Evolutionary conservation across 2,329 filamentous ascomycete genomes (phyloP), one percentile per base, ranked within the genome.

Genomic region (Lasiodiplodia theobromae): DNA sequence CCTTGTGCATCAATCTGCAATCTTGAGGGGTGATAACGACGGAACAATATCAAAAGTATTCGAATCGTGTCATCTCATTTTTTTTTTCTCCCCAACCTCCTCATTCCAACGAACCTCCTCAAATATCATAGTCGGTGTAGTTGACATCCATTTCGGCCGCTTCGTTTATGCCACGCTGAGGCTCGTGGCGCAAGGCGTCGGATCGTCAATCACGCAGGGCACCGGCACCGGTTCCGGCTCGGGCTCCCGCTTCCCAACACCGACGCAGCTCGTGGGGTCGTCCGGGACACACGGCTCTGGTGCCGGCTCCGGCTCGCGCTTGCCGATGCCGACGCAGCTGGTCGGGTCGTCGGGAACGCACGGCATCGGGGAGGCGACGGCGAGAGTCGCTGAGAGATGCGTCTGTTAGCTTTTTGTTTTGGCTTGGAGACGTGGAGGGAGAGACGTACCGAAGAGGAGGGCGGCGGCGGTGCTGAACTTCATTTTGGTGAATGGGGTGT

Each of bases 381-480:
- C 11, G 54, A 57, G 18, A 14, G 31, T 38, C 6, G 31, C 31
- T 57, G 4, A 1, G n/a, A n/a, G 18, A 40, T 3, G 28, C n/a
- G 18, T 2, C 4, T 52, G 34, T 57, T 5, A 38, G 54, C 3
- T 1, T 14, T 14, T n/a, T 25, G 8, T 25, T 10, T 11, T 0
- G 14, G 14, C 0, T 16, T 12, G 21, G 10, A 40, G 2, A 23
- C 3, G 31, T 34, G 31, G 31, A 34, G 8, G 7, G 31, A 10
- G 31, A 2, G 31, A 34, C 2, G 3, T 57, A 23, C 54, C 54
- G 34, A 57, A 57, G 12, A 23, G n/a, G 21, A 57, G 7, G 28
- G 54, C 34, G 54, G 54, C 10, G 54, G n/a, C n/a, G 18, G 54
- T 57, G 31, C 31, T 21, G 54, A 57, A 57, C 54, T 57, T 57